Conservation (phyloP, 192 early-diverging fungal genomes). For the Tieghemiomyces parasiticus region DNA sequence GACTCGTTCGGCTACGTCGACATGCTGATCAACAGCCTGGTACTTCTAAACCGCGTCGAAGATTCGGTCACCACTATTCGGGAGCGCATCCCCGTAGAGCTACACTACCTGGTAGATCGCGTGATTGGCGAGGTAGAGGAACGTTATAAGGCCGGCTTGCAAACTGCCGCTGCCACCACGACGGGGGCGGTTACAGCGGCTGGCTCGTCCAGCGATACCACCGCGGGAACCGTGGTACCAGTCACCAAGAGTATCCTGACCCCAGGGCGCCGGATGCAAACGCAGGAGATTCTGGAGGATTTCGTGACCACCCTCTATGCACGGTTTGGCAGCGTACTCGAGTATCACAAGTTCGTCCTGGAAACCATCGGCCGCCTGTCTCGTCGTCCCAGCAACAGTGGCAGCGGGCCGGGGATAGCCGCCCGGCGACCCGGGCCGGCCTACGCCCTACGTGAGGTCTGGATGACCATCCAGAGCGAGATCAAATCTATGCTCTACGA, state of each 20-base stretch:
- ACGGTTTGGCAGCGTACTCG: conserved; percentile 53
- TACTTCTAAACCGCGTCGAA: conserved; percentile 27
- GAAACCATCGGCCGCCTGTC: conserved; percentile 38
- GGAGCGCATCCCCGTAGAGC: conserved; percentile 51
- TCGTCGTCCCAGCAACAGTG: conserved; percentile 22
- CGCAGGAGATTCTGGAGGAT: conserved; percentile 52
- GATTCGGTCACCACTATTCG: conserved; percentile 40
- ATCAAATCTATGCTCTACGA: conserved; percentile 25
- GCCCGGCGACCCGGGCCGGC: neutral
- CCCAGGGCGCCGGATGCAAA: conserved; percentile 9
- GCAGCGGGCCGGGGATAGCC: conserved; percentile 11
- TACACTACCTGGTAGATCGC: conserved; percentile 54
- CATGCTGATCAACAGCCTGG: conserved; percentile 55
- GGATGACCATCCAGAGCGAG: conserved; percentile 28
- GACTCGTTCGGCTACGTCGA: conserved; percentile 66
- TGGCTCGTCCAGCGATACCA: no score
- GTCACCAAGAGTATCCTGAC: neutral
- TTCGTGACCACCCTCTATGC: conserved; percentile 62
- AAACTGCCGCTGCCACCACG: conserved; percentile 12
- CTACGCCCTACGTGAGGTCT: conserved; percentile 29
- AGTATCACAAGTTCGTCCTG: conserved; percentile 57
- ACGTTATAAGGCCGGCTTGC: conserved; percentile 32
- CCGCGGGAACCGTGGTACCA: no score
- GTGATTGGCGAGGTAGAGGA: conserved; percentile 58
- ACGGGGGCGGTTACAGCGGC: no score